phyloP scores from a whole-genome alignment of 2,329 filamentous ascomycete genomes.

The Alternaria angustiovoidea region DNA sequence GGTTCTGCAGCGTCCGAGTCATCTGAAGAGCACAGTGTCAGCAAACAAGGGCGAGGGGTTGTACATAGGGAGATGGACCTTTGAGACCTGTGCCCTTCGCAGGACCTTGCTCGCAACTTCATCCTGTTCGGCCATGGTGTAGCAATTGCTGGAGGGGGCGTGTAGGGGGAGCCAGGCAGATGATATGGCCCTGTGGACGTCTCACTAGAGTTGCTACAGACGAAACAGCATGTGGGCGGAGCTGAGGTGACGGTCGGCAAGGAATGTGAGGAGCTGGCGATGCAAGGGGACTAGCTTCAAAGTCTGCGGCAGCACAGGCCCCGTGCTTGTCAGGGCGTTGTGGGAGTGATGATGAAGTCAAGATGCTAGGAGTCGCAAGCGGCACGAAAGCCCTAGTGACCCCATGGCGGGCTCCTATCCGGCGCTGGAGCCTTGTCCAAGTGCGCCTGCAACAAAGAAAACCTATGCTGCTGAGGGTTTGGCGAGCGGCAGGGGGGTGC shows the following conservation, averaged over 20 bases:
- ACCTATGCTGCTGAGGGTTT: slow-evolving; percentile 18
- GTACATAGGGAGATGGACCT: slow-evolving; percentile 40
- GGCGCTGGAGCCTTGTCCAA: slow-evolving; percentile 34
- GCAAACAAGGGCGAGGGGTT: slow-evolving; percentile 31
- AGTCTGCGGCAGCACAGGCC: slow-evolving; percentile 37
- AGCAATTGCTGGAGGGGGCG: slow-evolving; percentile 14
- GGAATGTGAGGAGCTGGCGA: slow-evolving; percentile 38
- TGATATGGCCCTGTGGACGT: slow-evolving; percentile 34
- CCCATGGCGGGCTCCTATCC: slow-evolving; percentile 20
- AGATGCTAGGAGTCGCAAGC: slow-evolving; percentile 18
- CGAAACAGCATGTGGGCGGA: slow-evolving; percentile 35
- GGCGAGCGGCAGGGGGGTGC: slow-evolving; percentile 25
- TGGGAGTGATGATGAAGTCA: slow-evolving; percentile 13
- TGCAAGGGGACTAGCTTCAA: slow-evolving; percentile 37
- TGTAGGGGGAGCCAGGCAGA: slow-evolving; percentile 12
- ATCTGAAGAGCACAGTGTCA: slow-evolving; percentile 67
- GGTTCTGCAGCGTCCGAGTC: slow-evolving; percentile 89
- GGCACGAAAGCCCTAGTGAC: slow-evolving; percentile 10
- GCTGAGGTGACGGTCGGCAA: slow-evolving; percentile 40
- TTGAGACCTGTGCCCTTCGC: slow-evolving; percentile 55
- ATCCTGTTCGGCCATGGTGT: slow-evolving; percentile 47
- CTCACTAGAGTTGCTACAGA: slow-evolving; percentile 37
- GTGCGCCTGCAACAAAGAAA: slow-evolving; percentile 21
- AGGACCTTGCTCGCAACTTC: slow-evolving; percentile 55
- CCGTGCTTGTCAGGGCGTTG: slow-evolving; percentile 24